Evolutionary conservation across 305 asterid genomes (phyloP), one percentile per base, ranked within the genome.

Genomic region (Nicotiana rustica): DNA sequence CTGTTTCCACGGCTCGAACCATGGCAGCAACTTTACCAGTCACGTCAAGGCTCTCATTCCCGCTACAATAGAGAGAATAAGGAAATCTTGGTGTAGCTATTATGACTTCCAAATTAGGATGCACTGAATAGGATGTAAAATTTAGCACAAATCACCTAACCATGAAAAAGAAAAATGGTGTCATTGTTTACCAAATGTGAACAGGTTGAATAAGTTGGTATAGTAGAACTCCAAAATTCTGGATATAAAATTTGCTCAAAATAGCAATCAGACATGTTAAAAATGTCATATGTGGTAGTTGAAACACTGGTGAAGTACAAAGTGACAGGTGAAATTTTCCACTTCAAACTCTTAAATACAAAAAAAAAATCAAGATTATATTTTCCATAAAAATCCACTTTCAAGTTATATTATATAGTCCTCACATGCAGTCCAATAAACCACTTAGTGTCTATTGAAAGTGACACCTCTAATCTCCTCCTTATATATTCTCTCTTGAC

Each of bases 401-500:
- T 61, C 75, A 79, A 62, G 25, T 14, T 38, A 36, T 25, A 25
- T 25, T 25, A 25, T 79, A 79, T 36, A 79, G 62, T 79, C 75
- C 82, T 38, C 44, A 80, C 66, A 64, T 79, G 82, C 83, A 77
- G 57, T 80, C 80, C 80, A 25, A 52, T 77, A 65, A 41, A 70
- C 66, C 66, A 49, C 56, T 55, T 70, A 52, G 80, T 60, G 78
- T 31, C 36, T 7, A 59, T 77, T 52, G 71, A 68, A 55, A 33
- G 80, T 67, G 57, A 80, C 67, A 17, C 41, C 60, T 21, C 15
- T 62, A 70, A 69, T 67, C 77, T 60, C 76, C 88, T 84, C 89
- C 82, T 86, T 87, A 89, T 85, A 91, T 85, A 91, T 86, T 86
- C 82, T 81, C 85, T 83, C 86, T 83, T 78, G 82, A 77, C 57